Evolutionary conservation across 768 basidiomycete species (phyloP).

Genomic region (Lactifluus volemus): DNA sequence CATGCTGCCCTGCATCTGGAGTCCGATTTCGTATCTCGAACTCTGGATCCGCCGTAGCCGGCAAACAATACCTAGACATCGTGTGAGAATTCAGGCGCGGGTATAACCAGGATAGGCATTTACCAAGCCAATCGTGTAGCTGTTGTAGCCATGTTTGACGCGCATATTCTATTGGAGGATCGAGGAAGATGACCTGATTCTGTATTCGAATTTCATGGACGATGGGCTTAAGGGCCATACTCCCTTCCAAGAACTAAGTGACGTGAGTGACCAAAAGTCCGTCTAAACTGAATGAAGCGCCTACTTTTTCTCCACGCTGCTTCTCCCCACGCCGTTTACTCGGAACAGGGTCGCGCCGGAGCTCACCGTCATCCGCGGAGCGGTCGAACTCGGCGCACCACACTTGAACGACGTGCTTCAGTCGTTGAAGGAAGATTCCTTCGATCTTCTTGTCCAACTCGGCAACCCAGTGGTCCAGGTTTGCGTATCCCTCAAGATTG

Average conservation of each 20-base stretch:
- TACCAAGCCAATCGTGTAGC: constrained; percentile 84
- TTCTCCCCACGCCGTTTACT: constrained; percentile 67
- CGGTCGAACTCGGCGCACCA: constrained; percentile 88
- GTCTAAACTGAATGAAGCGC: constrained; percentile 6
- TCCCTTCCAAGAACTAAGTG: constrained; percentile 56
- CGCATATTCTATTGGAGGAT: constrained; percentile 94
- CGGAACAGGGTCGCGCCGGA: constrained; percentile 42
- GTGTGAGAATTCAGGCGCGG: neutral
- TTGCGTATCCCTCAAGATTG: constrained; percentile 89
- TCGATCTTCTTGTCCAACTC: constrained; percentile 69
- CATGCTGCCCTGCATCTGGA: constrained; percentile 73
- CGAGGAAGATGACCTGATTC: constrained; percentile 97
- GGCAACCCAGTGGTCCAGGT: constrained; percentile 52
- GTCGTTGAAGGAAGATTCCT: constrained; percentile 61
- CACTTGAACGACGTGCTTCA: constrained; percentile 68
- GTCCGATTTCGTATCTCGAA: constrained; percentile 92
- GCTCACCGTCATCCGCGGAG: constrained; percentile 54
- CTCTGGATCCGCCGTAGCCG: constrained; percentile 82
- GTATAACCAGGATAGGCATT: constrained; percentile 7
- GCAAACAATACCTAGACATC: constrained; percentile 67
- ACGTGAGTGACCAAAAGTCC: neutral
- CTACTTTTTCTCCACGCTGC: constrained; percentile 66
- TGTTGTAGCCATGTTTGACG: constrained; percentile 84
- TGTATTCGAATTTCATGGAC: constrained; percentile 96
- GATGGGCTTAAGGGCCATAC: constrained; percentile 74